Conservation (phyloP, 2,329 filamentous ascomycete genomes). For the Cytospora paraplurivora region DNA sequence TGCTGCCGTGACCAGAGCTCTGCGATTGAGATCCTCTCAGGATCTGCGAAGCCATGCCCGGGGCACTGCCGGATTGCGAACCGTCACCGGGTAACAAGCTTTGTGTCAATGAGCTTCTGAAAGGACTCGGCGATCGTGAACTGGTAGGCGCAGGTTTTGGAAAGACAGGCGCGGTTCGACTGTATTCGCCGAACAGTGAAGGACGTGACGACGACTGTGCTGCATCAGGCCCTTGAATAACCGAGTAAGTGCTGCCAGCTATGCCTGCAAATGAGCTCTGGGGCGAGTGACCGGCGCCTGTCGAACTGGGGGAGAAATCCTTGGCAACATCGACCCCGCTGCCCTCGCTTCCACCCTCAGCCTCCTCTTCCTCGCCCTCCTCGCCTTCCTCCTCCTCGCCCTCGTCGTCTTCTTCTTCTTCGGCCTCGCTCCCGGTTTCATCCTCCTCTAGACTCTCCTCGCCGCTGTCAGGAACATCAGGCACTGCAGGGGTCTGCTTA, state of each 20-base stretch:
- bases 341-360: slow-evolving; percentile 53
- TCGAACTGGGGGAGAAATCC: slow-evolving; percentile 58
- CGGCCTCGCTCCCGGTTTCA: slow-evolving; percentile 36
- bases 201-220: slow-evolving; percentile 43
- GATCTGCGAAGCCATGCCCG: slow-evolving; percentile 59
- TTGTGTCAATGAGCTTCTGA: slow-evolving; percentile 59
- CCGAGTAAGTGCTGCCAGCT: slow-evolving; percentile 49
- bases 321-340: slow-evolving; percentile 68
- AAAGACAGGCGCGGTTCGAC: slow-evolving; percentile 54
- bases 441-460: slow-evolving; percentile 33
- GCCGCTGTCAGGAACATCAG: slow-evolving; percentile 40
- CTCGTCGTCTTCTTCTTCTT: slow-evolving; percentile 42
- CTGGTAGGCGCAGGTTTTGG: slow-evolving; percentile 57
- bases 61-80: slow-evolving; percentile 61
- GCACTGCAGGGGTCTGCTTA: slow-evolving; percentile 38
- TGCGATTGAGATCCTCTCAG: slow-evolving; percentile 43
- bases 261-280: slow-evolving; percentile 60
- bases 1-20: slow-evolving; percentile 36
- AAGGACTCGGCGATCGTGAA: slow-evolving; percentile 72
- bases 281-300: slow-evolving; percentile 49
- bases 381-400: slow-evolving; percentile 46
- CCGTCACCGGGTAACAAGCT: slow-evolving; percentile 52
- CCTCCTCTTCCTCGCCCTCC: slow-evolving; percentile 51
- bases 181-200: slow-evolving; percentile 57
- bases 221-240: slow-evolving; percentile 49